Evolutionary conservation across 371 early-diverging fungal genomes (phyloP), one percentile per base, ranked within the genome.

Genomic region (Chytridiales sp.): DNA sequence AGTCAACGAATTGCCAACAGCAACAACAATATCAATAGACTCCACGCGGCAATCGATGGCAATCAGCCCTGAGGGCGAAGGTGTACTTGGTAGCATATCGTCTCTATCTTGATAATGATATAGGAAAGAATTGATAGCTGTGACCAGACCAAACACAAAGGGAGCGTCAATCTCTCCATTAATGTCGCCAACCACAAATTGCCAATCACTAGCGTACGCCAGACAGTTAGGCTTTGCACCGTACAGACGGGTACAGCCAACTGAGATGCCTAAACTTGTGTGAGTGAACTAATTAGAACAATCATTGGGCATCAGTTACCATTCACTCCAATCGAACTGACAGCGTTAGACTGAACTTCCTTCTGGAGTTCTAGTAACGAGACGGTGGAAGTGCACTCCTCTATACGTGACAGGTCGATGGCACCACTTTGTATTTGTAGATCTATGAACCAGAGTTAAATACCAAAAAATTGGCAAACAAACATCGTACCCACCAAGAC

Each of bases 201-300:
- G 81, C 87, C 88, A 90, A 62, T 89, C 84, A 32, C 84, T 82
- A 0, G 87, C 82, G 67, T 90, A 91, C 0, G 85, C 85, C 0
- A 79, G 70, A 11, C 74, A 85, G 21, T 82, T 76, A 0, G 93
- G 91, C 13, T 83, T 67, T 1, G 88, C 90, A 0, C 91, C 93
- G 66, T 86, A 88, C 15, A 91, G 59, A 15, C 89, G 82, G 62
- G 89, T 90, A 0, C 81, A 85, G n/a, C n/a, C n/a, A n/a, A n/a
- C n/a, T n/a, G n/a, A n/a, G n/a, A n/a, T n/a, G n/a, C n/a, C n/a
- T n/a, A n/a, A n/a, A n/a, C n/a, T n/a, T n/a, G n/a, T n/a, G n/a
- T n/a, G n/a, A n/a, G n/a, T n/a, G n/a, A n/a, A n/a, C n/a, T n/a
- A n/a, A n/a, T n/a, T n/a, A n/a, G n/a, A n/a, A n/a, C n/a, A n/a